Evolutionary conservation across 208 protist genomes (phyloP).

Genomic region (Phytomonas sp.): DNA sequence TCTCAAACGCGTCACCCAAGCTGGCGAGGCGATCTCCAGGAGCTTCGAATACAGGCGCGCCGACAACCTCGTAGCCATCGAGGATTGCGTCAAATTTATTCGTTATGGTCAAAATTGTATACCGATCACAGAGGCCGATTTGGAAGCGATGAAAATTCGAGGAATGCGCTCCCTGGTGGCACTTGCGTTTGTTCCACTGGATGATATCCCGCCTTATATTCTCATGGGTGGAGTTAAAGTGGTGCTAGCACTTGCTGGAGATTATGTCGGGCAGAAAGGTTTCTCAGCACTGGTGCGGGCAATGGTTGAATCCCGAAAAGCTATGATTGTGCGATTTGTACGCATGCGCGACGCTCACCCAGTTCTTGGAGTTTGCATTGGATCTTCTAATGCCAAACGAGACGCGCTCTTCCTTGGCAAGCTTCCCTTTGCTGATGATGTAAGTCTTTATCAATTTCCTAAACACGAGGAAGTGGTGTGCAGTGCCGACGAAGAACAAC

Average conservation of each 20-base stretch:
- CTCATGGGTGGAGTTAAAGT: conserved; percentile 60
- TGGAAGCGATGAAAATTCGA: conserved; percentile 44
- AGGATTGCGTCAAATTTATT: conserved; percentile 45
- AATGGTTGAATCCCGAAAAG: conserved; percentile 31
- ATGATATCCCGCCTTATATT: conserved; percentile 54
- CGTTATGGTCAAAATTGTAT: conserved; percentile 77
- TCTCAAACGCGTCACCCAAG: conserved; percentile 36
- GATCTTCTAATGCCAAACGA: conserved; percentile 11
- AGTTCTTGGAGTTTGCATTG: conserved; percentile 50
- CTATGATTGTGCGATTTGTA: conserved; percentile 79
- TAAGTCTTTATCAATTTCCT: conserved; percentile 64
- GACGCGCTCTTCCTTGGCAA: conserved; percentile 59
- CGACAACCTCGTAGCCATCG: conserved; percentile 4
- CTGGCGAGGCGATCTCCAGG: conserved; percentile 33
- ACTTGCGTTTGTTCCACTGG: conserved; percentile 62
- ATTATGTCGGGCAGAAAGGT: conserved; percentile 45
- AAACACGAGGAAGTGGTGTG: conserved; percentile 27
- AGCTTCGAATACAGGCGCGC: conserved; percentile 15
- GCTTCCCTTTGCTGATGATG: conserved; percentile 85
- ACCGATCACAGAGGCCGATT: conserved; percentile 67
- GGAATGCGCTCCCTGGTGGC: conserved; percentile 46
- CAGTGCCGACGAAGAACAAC: conserved; percentile 35
- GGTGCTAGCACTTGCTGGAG: conserved; percentile 54
- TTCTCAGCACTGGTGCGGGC: conserved; percentile 69
- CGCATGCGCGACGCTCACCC: conserved; percentile 35